Evolutionary conservation across 441 rosid genomes (phyloP).

Genomic region (Pelargonium citronellum): DNA sequence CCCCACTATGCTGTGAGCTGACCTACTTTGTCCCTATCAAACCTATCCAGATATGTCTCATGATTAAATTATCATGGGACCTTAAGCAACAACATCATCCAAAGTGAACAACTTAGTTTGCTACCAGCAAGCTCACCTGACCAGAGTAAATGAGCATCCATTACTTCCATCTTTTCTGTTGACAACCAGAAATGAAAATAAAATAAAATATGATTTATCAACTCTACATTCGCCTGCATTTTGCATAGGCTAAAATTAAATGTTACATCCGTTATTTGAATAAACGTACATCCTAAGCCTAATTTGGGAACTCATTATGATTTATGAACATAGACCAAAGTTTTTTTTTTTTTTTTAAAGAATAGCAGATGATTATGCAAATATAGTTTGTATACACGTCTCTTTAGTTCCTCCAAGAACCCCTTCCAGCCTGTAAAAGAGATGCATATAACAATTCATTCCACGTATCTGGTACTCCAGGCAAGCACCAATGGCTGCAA

Average conservation of each 20-base stretch:
- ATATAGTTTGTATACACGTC: slow-evolving; percentile 7
- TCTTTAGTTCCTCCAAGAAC: slow-evolving; percentile 34
- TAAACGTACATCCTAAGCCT: neutral
- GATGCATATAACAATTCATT: slow-evolving; percentile 58
- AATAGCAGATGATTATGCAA: slow-evolving; percentile 4
- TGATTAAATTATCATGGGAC: neutral
- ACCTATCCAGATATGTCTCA: neutral
- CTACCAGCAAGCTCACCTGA: neutral
- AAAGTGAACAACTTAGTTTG: too few species aligned
- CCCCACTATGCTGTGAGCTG: neutral
- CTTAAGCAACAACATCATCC: too few species aligned
- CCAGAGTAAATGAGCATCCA: neutral
- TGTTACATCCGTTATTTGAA: neutral
- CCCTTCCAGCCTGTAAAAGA: slow-evolving; percentile 47
- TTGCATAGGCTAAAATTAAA: too few species aligned
- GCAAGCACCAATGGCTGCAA: slow-evolving; percentile 75
- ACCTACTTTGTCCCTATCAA: neutral
- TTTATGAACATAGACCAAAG: neutral
- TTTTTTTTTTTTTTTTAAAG: neutral
- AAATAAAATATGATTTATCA: neutral
- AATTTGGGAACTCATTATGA: neutral
- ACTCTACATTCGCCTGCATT: too few species aligned
- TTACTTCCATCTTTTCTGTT: neutral
- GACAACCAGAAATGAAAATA: neutral
- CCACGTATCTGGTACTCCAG: slow-evolving; percentile 65